phyloP scores from a whole-genome alignment of 495 filamentous ascomycete genomes.

The Penicillium tannophilum region DNA sequence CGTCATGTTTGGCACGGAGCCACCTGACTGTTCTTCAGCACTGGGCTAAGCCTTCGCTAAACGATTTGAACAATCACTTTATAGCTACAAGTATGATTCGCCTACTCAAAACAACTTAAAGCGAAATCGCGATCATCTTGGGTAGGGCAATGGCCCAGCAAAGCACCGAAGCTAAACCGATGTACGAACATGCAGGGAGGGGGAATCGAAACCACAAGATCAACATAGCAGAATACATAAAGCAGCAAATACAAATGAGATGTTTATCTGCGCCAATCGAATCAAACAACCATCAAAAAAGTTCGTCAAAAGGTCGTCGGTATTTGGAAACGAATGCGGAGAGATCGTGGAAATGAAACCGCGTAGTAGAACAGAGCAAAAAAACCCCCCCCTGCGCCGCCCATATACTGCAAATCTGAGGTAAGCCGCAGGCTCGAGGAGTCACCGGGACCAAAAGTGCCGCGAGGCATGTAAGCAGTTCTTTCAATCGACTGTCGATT shows the following conservation, averaged over 20 bases:
- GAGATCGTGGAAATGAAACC: constrained; percentile 4
- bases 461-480: constrained; percentile 41
- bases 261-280: constrained; percentile 24
- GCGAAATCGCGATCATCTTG: constrained; percentile 19
- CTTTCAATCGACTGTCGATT: constrained; percentile 41
- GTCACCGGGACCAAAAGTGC: constrained; percentile 22
- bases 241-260: constrained; percentile 15
- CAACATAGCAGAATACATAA: constrained; percentile 18
- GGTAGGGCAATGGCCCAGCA: constrained; percentile 14
- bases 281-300: constrained; percentile 16
- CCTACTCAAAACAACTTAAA: not conserved
- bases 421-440: constrained; percentile 9
- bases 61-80: not conserved
- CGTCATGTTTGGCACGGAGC: not conserved
- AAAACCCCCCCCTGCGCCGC: constrained; percentile 15
- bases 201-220: constrained; percentile 31
- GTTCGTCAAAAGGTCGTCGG: constrained; percentile 24
- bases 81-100: not conserved
- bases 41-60: not conserved
- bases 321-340: constrained; percentile 9
- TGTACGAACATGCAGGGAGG: constrained; percentile 34
- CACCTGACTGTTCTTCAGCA: not conserved
- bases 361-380: constrained; percentile 6
- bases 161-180: constrained; percentile 21
- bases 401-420: constrained; percentile 19